Conservation (phyloP, 2,329 filamentous ascomycete species). For the Pseudogymnoascus sp. region DNA sequence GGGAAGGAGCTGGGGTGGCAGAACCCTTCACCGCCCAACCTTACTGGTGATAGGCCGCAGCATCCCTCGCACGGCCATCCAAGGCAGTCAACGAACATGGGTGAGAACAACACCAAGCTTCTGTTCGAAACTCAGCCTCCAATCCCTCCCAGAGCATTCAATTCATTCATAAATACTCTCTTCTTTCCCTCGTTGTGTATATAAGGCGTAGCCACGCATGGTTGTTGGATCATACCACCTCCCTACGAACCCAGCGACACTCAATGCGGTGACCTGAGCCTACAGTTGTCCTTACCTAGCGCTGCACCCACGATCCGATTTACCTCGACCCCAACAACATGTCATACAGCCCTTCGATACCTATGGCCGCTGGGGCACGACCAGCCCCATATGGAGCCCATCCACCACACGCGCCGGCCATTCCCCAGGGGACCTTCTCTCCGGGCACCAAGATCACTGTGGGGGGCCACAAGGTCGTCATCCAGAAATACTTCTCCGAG, state of each 20-base stretch:
- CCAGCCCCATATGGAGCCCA: slow-evolving; percentile 39
- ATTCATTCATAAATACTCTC: neutral
- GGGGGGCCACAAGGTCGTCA: slow-evolving; percentile 82
- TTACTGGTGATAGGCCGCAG: slow-evolving; percentile 2
- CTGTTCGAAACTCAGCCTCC: neutral
- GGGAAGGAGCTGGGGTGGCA: slow-evolving; percentile 3
- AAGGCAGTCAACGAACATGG: slow-evolving; percentile 1
- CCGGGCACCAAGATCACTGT: slow-evolving; percentile 96
- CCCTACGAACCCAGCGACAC: neutral
- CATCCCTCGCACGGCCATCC: slow-evolving; percentile 3
- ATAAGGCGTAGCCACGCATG: slow-evolving; percentile 2
- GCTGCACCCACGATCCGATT: neutral
- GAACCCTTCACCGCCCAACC: slow-evolving; percentile 2
- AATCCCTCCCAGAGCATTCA: neutral
- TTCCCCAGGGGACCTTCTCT: slow-evolving; percentile 78
- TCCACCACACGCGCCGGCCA: slow-evolving; percentile 35
- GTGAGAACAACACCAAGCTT: slow-evolving; percentile 1
- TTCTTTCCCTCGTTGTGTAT: neutral
- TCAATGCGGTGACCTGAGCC: slow-evolving; percentile 4
- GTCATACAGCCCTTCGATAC: slow-evolving; percentile 4
- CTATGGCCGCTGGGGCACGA: slow-evolving; percentile 31
- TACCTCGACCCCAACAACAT: neutral
- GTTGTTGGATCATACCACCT: neutral
- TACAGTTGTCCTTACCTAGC: neutral
- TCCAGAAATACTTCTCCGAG: slow-evolving; percentile 96